These are phyloP conservation scores for Saccharomycopsis oosterbeekiorum DNA, from an alignment of 805 yeast species.

Conservation along the genomic window DNA sequence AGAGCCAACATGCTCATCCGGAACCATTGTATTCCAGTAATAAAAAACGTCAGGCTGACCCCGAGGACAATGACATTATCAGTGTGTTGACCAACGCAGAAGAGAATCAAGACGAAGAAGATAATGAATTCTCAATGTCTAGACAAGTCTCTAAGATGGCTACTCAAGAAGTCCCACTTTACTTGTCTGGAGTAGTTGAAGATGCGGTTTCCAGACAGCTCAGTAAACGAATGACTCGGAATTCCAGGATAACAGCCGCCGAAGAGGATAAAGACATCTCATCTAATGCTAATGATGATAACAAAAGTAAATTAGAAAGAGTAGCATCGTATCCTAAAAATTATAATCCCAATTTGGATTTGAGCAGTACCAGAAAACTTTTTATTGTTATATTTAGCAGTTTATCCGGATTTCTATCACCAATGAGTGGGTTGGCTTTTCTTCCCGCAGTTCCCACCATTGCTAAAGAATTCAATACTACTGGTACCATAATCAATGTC, in stretches of 20 bases:
- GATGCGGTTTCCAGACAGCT: conserved; percentile 16
- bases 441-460: conserved; percentile 44
- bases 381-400: conserved; percentile 28
- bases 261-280: not conserved
- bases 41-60: not conserved
- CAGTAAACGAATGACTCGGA: not conserved
- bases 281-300: not conserved
- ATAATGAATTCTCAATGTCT: not conserved
- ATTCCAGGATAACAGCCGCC: not conserved
- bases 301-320: not conserved
- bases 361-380: not conserved
- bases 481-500: conserved; percentile 37
- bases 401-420: conserved; percentile 35
- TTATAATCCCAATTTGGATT: conserved; percentile 14
- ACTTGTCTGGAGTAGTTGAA: conserved; percentile 12
- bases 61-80: not conserved
- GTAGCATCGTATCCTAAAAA: conserved; percentile 13
- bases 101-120: conserved; percentile 7
- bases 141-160: conserved; percentile 7
- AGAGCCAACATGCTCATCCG: not conserved
- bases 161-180: conserved; percentile 15
- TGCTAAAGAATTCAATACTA: conserved; percentile 36
- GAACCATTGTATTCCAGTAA: not conserved
- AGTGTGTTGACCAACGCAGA: not conserved
- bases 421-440: conserved; percentile 35